These are phyloP conservation scores for Colletotrichum spinosum DNA, from an alignment of 2,329 filamentous ascomycete genomes.

Conservation along the genomic window DNA sequence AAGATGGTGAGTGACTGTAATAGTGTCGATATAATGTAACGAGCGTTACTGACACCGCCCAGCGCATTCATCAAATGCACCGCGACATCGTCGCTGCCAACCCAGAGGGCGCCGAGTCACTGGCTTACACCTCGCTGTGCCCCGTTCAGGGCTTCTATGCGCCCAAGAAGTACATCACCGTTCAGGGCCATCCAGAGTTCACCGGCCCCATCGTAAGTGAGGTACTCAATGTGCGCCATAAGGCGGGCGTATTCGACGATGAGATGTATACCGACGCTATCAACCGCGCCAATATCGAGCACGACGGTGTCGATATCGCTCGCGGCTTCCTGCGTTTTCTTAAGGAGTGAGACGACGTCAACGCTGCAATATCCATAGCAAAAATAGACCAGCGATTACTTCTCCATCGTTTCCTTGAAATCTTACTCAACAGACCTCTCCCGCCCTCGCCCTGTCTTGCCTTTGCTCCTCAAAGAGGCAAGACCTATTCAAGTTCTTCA, in stretches of 20 bases:
- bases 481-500: too few relatives aligned
- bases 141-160: conserved; percentile 84
- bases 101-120: conserved; percentile 69
- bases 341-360: conserved; percentile 58
- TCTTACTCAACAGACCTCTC: too few relatives aligned
- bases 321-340: conserved; percentile 83
- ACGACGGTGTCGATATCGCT: conserved; percentile 84
- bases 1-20: conserved; percentile 57
- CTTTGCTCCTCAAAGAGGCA: too few relatives aligned
- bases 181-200: conserved; percentile 92
- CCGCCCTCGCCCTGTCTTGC: too few relatives aligned
- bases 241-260: conserved; percentile 76
- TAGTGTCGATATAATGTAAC: neutral
- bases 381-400: conserved; percentile 34
- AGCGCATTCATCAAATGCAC: conserved; percentile 89
- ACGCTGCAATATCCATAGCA: neutral
- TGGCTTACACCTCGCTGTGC: conserved; percentile 76
- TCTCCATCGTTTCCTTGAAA: neutral
- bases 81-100: conserved; percentile 77
- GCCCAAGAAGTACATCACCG: conserved; percentile 74
- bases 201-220: conserved; percentile 77
- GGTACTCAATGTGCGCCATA: conserved; percentile 73
- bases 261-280: conserved; percentile 77
- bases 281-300: conserved; percentile 70
- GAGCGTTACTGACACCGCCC: conserved; percentile 8